Percentiles rank a stretch among this genome's conserved stretches.
These are phyloP conservation scores for Hemileia vastatrix DNA, from an alignment of 1,284 basidiomycete species.

Conservation along the genomic window DNA sequence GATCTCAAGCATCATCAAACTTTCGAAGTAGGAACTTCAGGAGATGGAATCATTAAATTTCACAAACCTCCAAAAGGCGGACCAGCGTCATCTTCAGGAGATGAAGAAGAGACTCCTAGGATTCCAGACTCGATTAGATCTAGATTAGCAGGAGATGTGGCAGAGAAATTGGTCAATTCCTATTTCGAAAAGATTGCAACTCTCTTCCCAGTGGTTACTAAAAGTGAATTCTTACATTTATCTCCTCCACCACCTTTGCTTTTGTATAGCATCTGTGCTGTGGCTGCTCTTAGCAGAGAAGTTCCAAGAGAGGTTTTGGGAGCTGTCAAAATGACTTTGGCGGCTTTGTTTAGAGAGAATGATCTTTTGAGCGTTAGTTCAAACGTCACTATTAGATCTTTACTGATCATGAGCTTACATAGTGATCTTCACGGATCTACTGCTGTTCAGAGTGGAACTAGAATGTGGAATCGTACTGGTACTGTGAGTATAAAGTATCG, in stretches of 20 bases:
- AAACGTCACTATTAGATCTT: slow-evolving; percentile 75
- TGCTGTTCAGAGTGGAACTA: slow-evolving; percentile 42
- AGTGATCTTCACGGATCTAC: slow-evolving; percentile 48
- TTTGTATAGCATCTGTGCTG: slow-evolving; percentile 83
- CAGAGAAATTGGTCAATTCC: slow-evolving; percentile 69
- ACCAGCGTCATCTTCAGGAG: slow-evolving; percentile 25
- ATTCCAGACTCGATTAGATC: slow-evolving; percentile 25
- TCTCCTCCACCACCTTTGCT: slow-evolving; percentile 66
- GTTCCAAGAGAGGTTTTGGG: slow-evolving; percentile 72
- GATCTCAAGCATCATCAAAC: slow-evolving; percentile 53
- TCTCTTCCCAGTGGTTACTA: slow-evolving; percentile 76
- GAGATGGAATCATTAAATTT: slow-evolving; percentile 79
- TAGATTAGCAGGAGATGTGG: slow-evolving; percentile 35
- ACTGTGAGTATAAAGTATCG: slow-evolving; percentile 43
- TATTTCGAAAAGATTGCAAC: slow-evolving; percentile 79
- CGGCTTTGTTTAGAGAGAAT: slow-evolving; percentile 55
- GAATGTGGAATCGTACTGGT: slow-evolving; percentile 41
- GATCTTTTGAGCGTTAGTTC: slow-evolving; percentile 79
- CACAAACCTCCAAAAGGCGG: slow-evolving; percentile 51
- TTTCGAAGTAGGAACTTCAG: slow-evolving; percentile 53
- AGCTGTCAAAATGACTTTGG: slow-evolving; percentile 70
- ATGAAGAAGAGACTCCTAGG: slow-evolving; percentile 29
- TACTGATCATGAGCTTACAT: slow-evolving; percentile 72
- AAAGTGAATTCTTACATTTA: slow-evolving; percentile 66
- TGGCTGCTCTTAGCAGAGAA: slow-evolving; percentile 73